These are phyloP conservation scores for Pythium angustatum DNA, from an alignment of 352 stramenopile genomes.

Conservation along the genomic window DNA sequence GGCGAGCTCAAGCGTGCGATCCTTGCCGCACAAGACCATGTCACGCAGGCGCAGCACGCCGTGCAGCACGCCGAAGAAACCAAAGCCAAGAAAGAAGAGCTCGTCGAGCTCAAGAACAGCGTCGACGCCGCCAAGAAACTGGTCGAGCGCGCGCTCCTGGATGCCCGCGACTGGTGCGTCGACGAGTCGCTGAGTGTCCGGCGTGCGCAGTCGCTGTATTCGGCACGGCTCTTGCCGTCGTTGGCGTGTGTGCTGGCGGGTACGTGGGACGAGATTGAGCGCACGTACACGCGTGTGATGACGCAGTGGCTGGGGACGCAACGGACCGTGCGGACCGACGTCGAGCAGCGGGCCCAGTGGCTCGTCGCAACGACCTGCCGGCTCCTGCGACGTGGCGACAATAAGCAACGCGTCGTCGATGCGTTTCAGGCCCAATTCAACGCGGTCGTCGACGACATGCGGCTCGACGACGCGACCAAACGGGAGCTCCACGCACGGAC, in stretches of 20 bases:
- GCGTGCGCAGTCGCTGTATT: conserved; percentile 14
- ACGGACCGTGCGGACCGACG: conserved; percentile 36
- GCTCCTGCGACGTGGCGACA: conserved; percentile 62
- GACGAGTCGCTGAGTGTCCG: conserved; percentile 16
- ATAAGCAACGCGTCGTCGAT: conserved; percentile 65
- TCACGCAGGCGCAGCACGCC: conserved; percentile 35
- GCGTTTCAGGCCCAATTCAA: conserved; percentile 79
- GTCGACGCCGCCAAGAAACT: conserved; percentile 35
- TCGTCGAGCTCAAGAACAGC: conserved; percentile 45
- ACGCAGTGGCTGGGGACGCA: conserved; percentile 41
- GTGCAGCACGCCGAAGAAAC: conserved; percentile 65
- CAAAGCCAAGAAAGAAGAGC: conserved; percentile 81
- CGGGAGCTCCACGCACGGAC: conserved; percentile 71
- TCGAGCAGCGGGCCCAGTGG: conserved; percentile 33
- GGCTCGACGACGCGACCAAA: conserved; percentile 81
- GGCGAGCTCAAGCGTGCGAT: conserved; percentile 41
- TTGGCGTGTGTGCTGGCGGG: conserved; percentile 35
- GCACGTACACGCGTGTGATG: conserved; percentile 54
- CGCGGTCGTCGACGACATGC: conserved; percentile 78
- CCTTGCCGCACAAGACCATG: conserved; percentile 37
- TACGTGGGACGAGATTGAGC: conserved; percentile 63
- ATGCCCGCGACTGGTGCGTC: conserved; percentile 24
- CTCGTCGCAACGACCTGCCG: conserved; percentile 50
- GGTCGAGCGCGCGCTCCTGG: conserved; percentile 26
- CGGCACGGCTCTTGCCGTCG: conserved; percentile 28